Evolutionary conservation across 768 basidiomycete species (phyloP).

Genomic region (Russula emetica): DNA sequence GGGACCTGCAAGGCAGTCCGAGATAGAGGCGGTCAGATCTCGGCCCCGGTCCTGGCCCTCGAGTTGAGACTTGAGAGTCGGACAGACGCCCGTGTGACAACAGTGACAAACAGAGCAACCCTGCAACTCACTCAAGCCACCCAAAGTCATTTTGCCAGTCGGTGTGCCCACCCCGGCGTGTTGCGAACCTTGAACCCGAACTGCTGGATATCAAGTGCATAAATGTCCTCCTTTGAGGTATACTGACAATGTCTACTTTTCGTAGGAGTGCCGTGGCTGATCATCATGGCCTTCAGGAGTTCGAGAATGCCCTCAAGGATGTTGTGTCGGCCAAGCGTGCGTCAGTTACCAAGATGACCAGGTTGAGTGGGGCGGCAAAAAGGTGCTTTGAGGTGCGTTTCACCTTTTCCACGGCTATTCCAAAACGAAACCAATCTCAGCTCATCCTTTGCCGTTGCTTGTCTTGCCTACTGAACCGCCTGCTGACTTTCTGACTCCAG

Average conservation of each 20-base stretch:
- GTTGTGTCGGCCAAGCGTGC: slow-evolving; percentile 79
- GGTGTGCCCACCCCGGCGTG: neutral
- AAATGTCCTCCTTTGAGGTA: slow-evolving; percentile 32
- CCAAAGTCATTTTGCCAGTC: neutral
- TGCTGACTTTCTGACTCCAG: slow-evolving; percentile 39
- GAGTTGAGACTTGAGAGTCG: neutral
- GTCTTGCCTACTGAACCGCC: neutral
- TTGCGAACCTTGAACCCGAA: neutral
- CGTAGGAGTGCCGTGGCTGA: slow-evolving; percentile 1
- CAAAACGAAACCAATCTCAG: neutral
- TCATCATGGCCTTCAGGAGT: slow-evolving; percentile 48
- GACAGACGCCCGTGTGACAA: slow-evolving; percentile 11
- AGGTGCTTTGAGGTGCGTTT: slow-evolving; percentile 67
- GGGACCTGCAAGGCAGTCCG: neutral
- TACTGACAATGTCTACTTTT: neutral
- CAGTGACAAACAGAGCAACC: slow-evolving; percentile 18
- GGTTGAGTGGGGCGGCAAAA: slow-evolving; percentile 70
- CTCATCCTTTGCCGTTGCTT: slow-evolving; percentile 8
- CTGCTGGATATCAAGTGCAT: slow-evolving; percentile 5
- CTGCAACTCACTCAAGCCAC: neutral
- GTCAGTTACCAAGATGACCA: slow-evolving; percentile 81
- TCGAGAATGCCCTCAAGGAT: slow-evolving; percentile 76
- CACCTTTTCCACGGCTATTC: neutral
- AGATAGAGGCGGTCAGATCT: neutral
- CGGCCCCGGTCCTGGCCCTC: neutral